phyloP scores from a whole-genome alignment of 495 filamentous ascomycete genomes.

The Trichoderma asperelloides region DNA sequence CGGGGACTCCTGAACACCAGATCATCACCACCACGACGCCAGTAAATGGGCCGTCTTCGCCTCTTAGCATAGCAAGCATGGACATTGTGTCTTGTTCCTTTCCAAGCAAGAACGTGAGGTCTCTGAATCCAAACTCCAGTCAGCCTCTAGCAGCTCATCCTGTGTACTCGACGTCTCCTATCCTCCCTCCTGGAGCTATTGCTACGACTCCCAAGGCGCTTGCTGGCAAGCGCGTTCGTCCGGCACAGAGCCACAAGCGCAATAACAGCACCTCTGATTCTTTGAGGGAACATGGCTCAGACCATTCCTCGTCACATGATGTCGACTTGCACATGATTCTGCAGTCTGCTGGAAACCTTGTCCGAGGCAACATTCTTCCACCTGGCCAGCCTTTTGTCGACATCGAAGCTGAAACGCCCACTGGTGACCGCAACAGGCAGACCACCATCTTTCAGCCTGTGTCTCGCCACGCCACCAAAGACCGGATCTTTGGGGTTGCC shows the following conservation, averaged over 20 bases:
- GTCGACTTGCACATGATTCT: constrained; percentile 52
- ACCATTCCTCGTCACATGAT: constrained; percentile 41
- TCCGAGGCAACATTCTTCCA: constrained; percentile 71
- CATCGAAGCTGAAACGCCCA: constrained; percentile 47
- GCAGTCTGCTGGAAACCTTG: constrained; percentile 70
- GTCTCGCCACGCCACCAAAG: constrained; percentile 26
- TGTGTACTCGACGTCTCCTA: constrained; percentile 42
- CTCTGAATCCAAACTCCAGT: constrained; percentile 32
- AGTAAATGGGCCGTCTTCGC: constrained; percentile 33
- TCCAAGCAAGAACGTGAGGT: constrained; percentile 52
- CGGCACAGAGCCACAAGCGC: constrained; percentile 35
- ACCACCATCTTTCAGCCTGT: constrained; percentile 41
- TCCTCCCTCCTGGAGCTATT: constrained; percentile 34
- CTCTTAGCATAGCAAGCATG: constrained; percentile 43
- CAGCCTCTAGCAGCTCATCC: constrained; percentile 54
- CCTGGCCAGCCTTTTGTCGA: constrained; percentile 71
- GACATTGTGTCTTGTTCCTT: constrained; percentile 78
- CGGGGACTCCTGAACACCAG: constrained; percentile 31
- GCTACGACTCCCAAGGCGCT: constrained; percentile 44
- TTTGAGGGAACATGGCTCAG: constrained; percentile 57
- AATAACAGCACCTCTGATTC: constrained; percentile 70
- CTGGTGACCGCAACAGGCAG: constrained; percentile 29
- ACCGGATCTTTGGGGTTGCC: constrained; percentile 34
- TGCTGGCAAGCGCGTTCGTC: constrained; percentile 43
- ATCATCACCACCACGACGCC: constrained; percentile 13